These are phyloP conservation scores for Drechslera avenae DNA, from an alignment of 2,329 filamentous ascomycete genomes.

Conservation along the genomic window DNA sequence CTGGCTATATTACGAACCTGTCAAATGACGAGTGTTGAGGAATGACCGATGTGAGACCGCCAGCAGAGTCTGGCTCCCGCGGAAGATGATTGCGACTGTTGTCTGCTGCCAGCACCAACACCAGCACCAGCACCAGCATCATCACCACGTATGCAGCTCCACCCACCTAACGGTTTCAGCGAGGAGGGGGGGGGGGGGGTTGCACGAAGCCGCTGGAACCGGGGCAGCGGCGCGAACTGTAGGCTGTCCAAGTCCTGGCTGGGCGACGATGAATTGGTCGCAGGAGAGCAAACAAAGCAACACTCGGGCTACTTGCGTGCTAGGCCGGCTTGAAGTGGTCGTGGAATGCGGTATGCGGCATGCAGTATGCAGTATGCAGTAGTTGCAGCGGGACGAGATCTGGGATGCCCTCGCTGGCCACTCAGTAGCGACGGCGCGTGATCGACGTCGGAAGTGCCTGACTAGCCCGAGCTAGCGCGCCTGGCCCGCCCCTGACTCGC, in stretches of 20 bases:
- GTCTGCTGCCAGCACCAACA: background rate
- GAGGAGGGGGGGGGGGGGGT: background rate
- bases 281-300: background rate
- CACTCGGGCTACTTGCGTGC: too few relatives aligned
- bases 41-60: slow-evolving; percentile 11
- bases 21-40: slow-evolving; percentile 8
- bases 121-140: too few relatives aligned
- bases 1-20: slow-evolving; percentile 6
- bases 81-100: slow-evolving; percentile 4
- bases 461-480: slow-evolving; percentile 31
- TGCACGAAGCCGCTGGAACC: slow-evolving; percentile 9
- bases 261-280: background rate
- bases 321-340: too few relatives aligned
- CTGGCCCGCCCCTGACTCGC: slow-evolving; percentile 19
- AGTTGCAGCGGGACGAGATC: slow-evolving; percentile 21
- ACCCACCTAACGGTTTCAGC: background rate
- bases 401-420: slow-evolving; percentile 19
- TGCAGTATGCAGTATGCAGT: slow-evolving; percentile 8
- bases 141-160: too few relatives aligned
- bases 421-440: slow-evolving; percentile 22
- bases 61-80: background rate
- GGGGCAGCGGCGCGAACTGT: slow-evolving; percentile 2
- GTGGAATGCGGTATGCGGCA: background rate
- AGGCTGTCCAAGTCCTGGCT: background rate
- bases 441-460: slow-evolving; percentile 31